Conservation (phyloP, 352 stramenopile genomes). For the Globisporangium megalacanthum region DNA sequence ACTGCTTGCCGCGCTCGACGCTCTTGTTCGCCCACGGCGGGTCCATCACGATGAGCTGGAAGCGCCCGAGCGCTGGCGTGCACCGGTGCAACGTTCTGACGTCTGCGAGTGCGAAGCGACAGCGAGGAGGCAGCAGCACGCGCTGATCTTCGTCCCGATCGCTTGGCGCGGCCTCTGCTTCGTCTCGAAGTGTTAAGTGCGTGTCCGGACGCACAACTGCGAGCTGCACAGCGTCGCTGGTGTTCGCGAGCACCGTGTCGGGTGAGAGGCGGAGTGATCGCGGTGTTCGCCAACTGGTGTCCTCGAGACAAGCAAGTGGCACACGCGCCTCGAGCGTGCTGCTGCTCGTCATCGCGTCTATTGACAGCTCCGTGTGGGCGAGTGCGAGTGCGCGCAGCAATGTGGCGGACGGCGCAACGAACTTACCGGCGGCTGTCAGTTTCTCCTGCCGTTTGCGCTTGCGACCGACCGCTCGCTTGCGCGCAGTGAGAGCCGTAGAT, state of each 20-base stretch:
- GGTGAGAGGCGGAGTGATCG: background rate
- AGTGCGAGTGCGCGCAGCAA: conserved; percentile 16
- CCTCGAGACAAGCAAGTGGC: no score
- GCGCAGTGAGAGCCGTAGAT: conserved; percentile 1
- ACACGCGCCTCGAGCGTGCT: background rate
- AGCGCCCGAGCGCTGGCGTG: conserved; percentile 11
- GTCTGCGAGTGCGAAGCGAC: conserved; percentile 22
- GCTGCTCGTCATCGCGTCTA: background rate
- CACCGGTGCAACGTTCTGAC: conserved; percentile 13
- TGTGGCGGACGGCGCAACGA: conserved; percentile 30
- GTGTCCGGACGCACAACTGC: background rate
- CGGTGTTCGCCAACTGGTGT: background rate
- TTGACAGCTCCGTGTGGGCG: conserved; percentile 13
- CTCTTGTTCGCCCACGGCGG: conserved; percentile 80
- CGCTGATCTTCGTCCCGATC: background rate
- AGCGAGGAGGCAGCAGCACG: conserved; percentile 21
- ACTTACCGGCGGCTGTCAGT: conserved; percentile 40
- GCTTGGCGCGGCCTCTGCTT: background rate
- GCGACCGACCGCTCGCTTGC: conserved; percentile 2
- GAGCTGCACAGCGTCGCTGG: conserved; percentile 14
- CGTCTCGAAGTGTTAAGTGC: background rate
- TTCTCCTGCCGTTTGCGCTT: conserved; percentile 41
- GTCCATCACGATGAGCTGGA: conserved; percentile 57
- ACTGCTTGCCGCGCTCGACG: conserved; percentile 43
- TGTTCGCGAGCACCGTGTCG: conserved; percentile 3